phyloP scores from a whole-genome alignment of 495 filamentous ascomycete species.

The Podospora sp. region DNA sequence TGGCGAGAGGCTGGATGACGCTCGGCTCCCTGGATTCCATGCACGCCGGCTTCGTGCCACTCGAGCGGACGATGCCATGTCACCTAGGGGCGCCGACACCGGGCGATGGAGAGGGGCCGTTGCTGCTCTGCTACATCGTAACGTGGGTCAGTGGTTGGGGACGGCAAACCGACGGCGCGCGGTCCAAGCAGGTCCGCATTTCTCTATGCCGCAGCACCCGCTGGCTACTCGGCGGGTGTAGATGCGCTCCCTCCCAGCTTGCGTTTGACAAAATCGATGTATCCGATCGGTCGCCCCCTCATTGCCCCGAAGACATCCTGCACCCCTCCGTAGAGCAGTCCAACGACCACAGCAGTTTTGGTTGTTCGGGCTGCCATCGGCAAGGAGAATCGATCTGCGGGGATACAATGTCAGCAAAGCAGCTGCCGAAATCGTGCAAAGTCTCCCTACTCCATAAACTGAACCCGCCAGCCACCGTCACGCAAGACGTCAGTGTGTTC shows the following conservation, averaged over 20 bases:
- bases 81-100: conserved; percentile 5
- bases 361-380: conserved; percentile 82
- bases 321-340: conserved; percentile 75
- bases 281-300: conserved; percentile 70
- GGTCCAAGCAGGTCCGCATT: conserved; percentile 20
- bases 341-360: conserved; percentile 74
- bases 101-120: not conserved
- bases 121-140: not conserved
- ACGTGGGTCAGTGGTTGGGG: conserved; percentile 3
- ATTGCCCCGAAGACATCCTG: conserved; percentile 61
- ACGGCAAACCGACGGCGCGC: not conserved
- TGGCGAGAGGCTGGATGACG: not conserved
- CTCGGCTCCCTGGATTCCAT: not conserved
- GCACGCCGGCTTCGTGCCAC: conserved; percentile 9
- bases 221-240: conserved; percentile 30
- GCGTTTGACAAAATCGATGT: conserved; percentile 65
- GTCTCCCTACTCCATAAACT: conserved; percentile 74
- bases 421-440: not conserved
- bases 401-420: conserved; percentile 20
- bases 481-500: conserved; percentile 75
- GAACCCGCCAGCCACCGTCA: conserved; percentile 82
- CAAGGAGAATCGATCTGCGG: conserved; percentile 75
- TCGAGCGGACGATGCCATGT: not conserved
- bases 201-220: conserved; percentile 66
- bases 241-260: conserved; percentile 20